Base-by-base conservation (phyloP, 2,329 filamentous ascomycete genomes). In the Saccharata proteae region DNA sequence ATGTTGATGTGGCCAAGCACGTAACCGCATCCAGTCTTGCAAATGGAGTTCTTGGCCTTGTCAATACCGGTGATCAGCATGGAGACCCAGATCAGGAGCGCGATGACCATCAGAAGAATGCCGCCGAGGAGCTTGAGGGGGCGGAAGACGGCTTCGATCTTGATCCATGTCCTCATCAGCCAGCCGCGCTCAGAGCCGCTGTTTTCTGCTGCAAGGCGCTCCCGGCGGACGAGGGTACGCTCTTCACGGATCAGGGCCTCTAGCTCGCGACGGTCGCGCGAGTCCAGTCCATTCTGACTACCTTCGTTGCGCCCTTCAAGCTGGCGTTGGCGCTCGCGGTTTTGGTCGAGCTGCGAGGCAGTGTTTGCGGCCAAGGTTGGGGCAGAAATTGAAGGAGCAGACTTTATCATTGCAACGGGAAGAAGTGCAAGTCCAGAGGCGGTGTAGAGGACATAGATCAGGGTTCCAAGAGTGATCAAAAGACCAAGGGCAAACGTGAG, bases 41-140 rank as follows among this genome's bases (percentile, higher is more conserved):
- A 98, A 40, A 92, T 64, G 3, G 86, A 94, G 62, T 96, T 94
- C 55, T 80, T 86, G 20, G 85, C 83, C 62, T 96, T 96, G 69
- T 98, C 90, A 48, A 96, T 85, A 43, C 77, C 80, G 0, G 88
- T 96, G 51, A 96, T 80, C 43, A 96, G 70, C 84, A 98, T 96
- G 9, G 83, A 93, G 6, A 79, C 70, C 70, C 84, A 93, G 43
- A 92, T 69, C 24, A 93, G 43, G 10, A 93, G 57, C 1, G 82
- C 69, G 14, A 93, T 52, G 2, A 84, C 42, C 18, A 94, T 67
- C 3, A 96, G 61, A 0, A 93, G 43, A 29, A 94, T 64, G 10
- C 90, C 90, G 2, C 83, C 80, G 10, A 96, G 55, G 24, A 96
- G 72, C 61, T 93, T 93, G 45, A 98, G 62, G 1, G 90, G 90